Evolutionary conservation across 1,139 yeast species (phyloP).

Genomic region (Kluyveromyces sp.): DNA sequence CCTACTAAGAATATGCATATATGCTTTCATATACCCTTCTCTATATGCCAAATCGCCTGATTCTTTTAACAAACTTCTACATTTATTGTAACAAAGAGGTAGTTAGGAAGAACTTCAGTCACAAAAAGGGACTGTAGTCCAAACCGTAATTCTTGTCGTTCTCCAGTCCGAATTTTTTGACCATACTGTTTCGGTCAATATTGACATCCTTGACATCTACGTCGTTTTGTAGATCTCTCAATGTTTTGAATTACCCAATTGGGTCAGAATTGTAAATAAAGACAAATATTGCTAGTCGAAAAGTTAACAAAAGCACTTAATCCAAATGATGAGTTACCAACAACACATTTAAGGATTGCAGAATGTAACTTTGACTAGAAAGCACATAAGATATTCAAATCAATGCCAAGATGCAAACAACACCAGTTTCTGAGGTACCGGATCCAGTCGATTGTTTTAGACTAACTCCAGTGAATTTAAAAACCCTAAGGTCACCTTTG

Average conservation of each 20-base stretch:
- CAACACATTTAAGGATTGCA: too few relatives aligned
- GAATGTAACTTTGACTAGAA: not conserved
- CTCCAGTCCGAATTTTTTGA: too few relatives aligned
- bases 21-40: too few relatives aligned
- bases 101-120: too few relatives aligned
- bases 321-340: not conserved
- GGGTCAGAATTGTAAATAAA: constrained; percentile 4
- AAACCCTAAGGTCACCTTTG: constrained; percentile 17
- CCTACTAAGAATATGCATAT: too few relatives aligned
- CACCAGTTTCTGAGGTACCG: constrained; percentile 2
- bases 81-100: too few relatives aligned
- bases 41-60: too few relatives aligned
- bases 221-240: not conserved
- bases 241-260: constrained; percentile 2
- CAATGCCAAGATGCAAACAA: constrained; percentile 2
- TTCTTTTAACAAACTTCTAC: too few relatives aligned
- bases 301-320: not conserved
- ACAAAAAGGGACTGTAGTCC: too few relatives aligned
- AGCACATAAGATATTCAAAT: not conserved
- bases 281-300: not conserved
- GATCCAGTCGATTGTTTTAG: constrained; percentile 16
- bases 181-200: too few relatives aligned
- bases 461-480: constrained; percentile 21
- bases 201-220: not conserved
- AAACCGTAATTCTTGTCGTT: too few relatives aligned